Conservation (phyloP, 768 basidiomycete species). For the Kwoniella dendrophila region DNA sequence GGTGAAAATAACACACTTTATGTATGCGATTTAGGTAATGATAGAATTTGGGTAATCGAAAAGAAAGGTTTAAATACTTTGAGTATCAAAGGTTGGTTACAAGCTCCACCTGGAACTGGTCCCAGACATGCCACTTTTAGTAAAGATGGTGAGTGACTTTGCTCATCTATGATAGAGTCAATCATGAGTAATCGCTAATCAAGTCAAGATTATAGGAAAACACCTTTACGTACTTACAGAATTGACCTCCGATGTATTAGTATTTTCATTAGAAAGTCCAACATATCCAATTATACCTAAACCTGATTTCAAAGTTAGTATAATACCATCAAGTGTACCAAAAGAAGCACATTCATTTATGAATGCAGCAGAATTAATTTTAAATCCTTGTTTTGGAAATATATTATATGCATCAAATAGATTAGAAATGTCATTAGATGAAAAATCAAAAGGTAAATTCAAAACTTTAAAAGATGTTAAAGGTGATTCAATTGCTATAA, state of each 20-base stretch:
- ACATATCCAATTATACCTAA: slow-evolving; percentile 34
- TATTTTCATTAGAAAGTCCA: slow-evolving; percentile 36
- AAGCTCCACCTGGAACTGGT: slow-evolving; percentile 45
- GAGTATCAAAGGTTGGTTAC: slow-evolving; percentile 58
- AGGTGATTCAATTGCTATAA: slow-evolving; percentile 51
- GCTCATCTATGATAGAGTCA: too few relatives aligned
- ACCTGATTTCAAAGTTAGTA: slow-evolving; percentile 40
- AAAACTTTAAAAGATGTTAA: slow-evolving; percentile 11
- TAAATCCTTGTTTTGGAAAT: slow-evolving; percentile 36
- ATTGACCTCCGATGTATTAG: slow-evolving; percentile 40
- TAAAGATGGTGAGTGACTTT: slow-evolving; percentile 15
- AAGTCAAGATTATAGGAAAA: too few relatives aligned
- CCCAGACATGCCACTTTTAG: slow-evolving; percentile 36
- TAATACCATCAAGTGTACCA: slow-evolving; percentile 46
- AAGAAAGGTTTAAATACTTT: slow-evolving; percentile 60
- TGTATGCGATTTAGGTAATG: slow-evolving; percentile 61
- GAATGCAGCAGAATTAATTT: slow-evolving; percentile 47
- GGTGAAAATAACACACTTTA: slow-evolving; percentile 56
- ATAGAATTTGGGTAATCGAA: slow-evolving; percentile 65
- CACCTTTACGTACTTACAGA: slow-evolving; percentile 54
- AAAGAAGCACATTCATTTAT: slow-evolving; percentile 32
- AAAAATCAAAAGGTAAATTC: slow-evolving; percentile 30
- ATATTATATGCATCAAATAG: slow-evolving; percentile 53
- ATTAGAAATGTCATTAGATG: slow-evolving; percentile 42
- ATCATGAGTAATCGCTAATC: too few relatives aligned